These are phyloP conservation scores for Hygrocybe coccinea DNA, from an alignment of 768 basidiomycete genomes.

Conservation along the genomic window DNA sequence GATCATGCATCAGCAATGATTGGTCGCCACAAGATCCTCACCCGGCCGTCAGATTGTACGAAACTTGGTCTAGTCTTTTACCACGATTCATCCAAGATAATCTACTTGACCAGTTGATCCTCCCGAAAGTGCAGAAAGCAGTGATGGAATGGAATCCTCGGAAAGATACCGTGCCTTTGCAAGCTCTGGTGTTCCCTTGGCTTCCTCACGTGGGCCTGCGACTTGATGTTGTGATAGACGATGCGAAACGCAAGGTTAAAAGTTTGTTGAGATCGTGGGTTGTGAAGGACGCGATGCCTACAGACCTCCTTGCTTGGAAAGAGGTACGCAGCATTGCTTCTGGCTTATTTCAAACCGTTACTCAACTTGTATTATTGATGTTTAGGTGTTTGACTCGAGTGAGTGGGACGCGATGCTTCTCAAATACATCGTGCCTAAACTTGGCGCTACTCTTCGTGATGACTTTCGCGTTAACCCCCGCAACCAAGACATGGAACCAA, in stretches of 20 bases:
- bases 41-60: slow-evolving; percentile 77
- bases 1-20: slow-evolving; percentile 90
- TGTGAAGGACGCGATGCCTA: slow-evolving; percentile 64
- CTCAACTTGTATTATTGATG: slow-evolving; percentile 6
- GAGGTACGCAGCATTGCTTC: slow-evolving; percentile 47
- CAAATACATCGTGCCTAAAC: slow-evolving; percentile 88
- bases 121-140: slow-evolving; percentile 86
- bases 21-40: slow-evolving; percentile 75
- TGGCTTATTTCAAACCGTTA: neutral
- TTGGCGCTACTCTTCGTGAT: slow-evolving; percentile 74
- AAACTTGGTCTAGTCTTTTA: slow-evolving; percentile 82
- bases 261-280: slow-evolving; percentile 71
- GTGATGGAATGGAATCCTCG: slow-evolving; percentile 79
- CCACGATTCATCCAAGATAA: slow-evolving; percentile 93
- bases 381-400: slow-evolving; percentile 63
- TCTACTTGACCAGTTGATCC: slow-evolving; percentile 88
- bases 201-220: slow-evolving; percentile 80
- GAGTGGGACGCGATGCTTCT: slow-evolving; percentile 93
- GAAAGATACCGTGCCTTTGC: slow-evolving; percentile 55
- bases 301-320: slow-evolving; percentile 77
- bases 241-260: slow-evolving; percentile 83
- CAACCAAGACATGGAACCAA: slow-evolving; percentile 79
- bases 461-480: slow-evolving; percentile 90
- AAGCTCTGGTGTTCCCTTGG: slow-evolving; percentile 91
- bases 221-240: slow-evolving; percentile 79